phyloP scores from a whole-genome alignment of 108 stramenopile genomes.

The Cyclostephanos tholiformis region DNA sequence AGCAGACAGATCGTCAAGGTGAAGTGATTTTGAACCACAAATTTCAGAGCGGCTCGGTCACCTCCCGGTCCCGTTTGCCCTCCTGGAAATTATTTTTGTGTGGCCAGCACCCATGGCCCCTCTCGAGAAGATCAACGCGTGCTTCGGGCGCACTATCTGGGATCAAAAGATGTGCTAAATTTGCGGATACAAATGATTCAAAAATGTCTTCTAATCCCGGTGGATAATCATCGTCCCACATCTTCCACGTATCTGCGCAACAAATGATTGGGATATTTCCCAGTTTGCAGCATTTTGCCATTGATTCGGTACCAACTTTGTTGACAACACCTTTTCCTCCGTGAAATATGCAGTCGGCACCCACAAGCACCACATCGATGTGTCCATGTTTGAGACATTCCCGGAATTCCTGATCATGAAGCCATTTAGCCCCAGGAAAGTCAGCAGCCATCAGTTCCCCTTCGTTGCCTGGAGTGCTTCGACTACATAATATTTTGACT shows the following conservation, averaged over 20 bases:
- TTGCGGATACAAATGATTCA: slow-evolving; percentile 40
- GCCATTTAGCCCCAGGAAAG: slow-evolving; percentile 24
- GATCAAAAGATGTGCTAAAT: slow-evolving; percentile 28
- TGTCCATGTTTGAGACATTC: slow-evolving; percentile 24
- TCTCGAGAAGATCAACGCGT: background rate
- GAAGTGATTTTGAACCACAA: too few species aligned
- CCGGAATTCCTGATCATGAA: slow-evolving; percentile 41
- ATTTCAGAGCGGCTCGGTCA: too few species aligned
- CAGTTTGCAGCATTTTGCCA: slow-evolving; percentile 25
- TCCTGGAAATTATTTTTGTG: too few species aligned
- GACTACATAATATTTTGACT: slow-evolving; percentile 43
- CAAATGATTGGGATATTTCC: slow-evolving; percentile 38
- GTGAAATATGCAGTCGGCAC: slow-evolving; percentile 52
- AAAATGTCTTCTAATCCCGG: slow-evolving; percentile 63
- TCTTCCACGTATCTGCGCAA: slow-evolving; percentile 55
- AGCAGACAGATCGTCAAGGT: too few species aligned
- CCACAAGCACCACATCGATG: slow-evolving; percentile 45
- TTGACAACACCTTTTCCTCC: slow-evolving; percentile 44
- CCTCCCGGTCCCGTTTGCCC: too few species aligned
- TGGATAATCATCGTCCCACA: slow-evolving; percentile 56
- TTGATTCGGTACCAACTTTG: slow-evolving; percentile 49
- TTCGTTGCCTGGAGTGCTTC: slow-evolving; percentile 56
- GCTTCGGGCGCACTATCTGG: slow-evolving; percentile 2
- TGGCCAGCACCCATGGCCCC: too few species aligned
- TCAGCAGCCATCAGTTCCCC: slow-evolving; percentile 60